Evolutionary conservation across 2,329 filamentous ascomycete species (phyloP).

Genomic region (Verticillium longisporum): DNA sequence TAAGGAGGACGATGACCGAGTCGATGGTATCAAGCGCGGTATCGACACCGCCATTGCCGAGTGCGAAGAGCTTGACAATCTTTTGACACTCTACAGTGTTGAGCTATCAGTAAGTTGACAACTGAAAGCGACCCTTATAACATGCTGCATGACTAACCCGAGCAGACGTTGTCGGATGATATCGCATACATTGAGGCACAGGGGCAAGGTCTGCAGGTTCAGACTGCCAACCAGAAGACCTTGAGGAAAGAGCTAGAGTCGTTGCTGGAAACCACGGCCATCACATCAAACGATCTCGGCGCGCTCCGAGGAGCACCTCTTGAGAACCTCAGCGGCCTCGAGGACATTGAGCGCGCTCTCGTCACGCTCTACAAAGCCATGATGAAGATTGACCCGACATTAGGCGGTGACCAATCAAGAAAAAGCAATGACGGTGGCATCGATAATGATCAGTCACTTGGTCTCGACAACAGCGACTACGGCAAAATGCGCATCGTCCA

Average conservation of each 20-base stretch:
- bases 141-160: background rate
- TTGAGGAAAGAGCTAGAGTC: constrained; percentile 84
- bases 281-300: constrained; percentile 68
- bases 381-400: constrained; percentile 82
- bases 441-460: constrained; percentile 28
- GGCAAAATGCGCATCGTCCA: constrained; percentile 90
- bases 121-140: background rate
- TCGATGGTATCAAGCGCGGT: constrained; percentile 76
- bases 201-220: constrained; percentile 91
- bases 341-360: constrained; percentile 70
- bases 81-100: constrained; percentile 89
- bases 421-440: constrained; percentile 42
- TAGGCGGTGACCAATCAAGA: constrained; percentile 46
- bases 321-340: constrained; percentile 62
- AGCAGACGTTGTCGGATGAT: constrained; percentile 83
- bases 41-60: constrained; percentile 89
- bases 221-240: constrained; percentile 93
- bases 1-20: constrained; percentile 81
- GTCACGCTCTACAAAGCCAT: constrained; percentile 86
- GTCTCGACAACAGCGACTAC: constrained; percentile 55
- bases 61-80: constrained; percentile 91
- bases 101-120: constrained; percentile 69
- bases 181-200: constrained; percentile 97
- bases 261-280: constrained; percentile 85
- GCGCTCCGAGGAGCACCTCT: constrained; percentile 68